A percentile compares a stretch with the other conserved stretches of the same genome.
These are phyloP conservation scores for Fusarium illudens DNA, from an alignment of 2,329 filamentous ascomycete genomes.

Conservation along the genomic window DNA sequence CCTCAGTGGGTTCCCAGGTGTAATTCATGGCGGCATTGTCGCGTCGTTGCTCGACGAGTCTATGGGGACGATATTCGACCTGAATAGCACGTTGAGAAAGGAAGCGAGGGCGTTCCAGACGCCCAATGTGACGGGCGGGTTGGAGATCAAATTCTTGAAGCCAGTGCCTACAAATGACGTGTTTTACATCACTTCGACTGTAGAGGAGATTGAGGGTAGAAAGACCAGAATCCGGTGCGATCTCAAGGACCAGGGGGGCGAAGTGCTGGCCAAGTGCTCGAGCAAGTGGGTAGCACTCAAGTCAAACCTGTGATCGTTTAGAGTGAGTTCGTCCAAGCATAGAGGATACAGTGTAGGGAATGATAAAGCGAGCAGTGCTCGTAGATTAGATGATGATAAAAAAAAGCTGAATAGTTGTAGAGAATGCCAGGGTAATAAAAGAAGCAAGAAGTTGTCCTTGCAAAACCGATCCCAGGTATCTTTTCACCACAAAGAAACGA, in stretches of 20 bases:
- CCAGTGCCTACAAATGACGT: constrained; percentile 44
- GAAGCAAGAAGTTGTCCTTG: constrained; percentile 13
- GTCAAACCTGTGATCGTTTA: constrained; percentile 38
- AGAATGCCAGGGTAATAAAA: constrained; percentile 13
- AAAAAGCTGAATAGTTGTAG: constrained; percentile 7
- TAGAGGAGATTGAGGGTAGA: constrained; percentile 46
- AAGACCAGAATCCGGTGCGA: constrained; percentile 46
- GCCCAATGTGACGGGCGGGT: constrained; percentile 46
- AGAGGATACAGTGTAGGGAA: background rate
- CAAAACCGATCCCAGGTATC: constrained; percentile 32
- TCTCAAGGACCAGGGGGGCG: constrained; percentile 43
- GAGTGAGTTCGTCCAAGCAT: background rate
- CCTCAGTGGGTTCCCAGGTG: constrained; percentile 45
- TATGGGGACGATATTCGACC: constrained; percentile 48
- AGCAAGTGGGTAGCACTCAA: constrained; percentile 48
- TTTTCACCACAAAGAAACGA: constrained; percentile 19
- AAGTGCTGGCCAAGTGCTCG: constrained; percentile 43
- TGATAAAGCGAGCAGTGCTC: background rate
- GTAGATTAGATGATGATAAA: constrained; percentile 20
- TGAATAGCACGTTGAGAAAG: constrained; percentile 48
- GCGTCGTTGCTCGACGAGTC: constrained; percentile 50
- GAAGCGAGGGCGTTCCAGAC: constrained; percentile 39
- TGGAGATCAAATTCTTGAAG: constrained; percentile 48
- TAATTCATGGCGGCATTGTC: constrained; percentile 50
- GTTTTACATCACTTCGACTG: constrained; percentile 44